phyloP scores from a whole-genome alignment of 2,329 filamentous ascomycete genomes.

The Phialophora tarda region DNA sequence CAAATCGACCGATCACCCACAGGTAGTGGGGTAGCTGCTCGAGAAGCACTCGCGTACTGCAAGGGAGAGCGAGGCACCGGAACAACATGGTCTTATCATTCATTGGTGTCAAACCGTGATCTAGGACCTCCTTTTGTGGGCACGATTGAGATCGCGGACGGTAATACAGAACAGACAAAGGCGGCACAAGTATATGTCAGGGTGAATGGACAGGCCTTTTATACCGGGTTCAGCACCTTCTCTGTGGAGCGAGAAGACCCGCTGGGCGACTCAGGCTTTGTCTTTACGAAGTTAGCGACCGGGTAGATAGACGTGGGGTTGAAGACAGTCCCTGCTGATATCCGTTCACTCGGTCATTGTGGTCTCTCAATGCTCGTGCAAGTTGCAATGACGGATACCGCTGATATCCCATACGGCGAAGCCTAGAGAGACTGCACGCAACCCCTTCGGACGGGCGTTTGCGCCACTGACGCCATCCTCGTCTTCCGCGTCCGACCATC shows the following conservation, averaged over 20 bases:
- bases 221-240: slow-evolving; percentile 43
- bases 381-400: neutral
- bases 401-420: slow-evolving; percentile 7
- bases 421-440: neutral
- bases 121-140: slow-evolving; percentile 39
- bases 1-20: slow-evolving; percentile 55
- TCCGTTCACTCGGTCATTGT: neutral
- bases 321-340: neutral
- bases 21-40: slow-evolving; percentile 48
- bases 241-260: slow-evolving; percentile 44
- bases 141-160: slow-evolving; percentile 7
- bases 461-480: slow-evolving; percentile 15
- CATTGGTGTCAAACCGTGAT: slow-evolving; percentile 45
- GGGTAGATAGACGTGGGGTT: neutral
- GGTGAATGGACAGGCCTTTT: slow-evolving; percentile 45
- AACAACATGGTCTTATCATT: slow-evolving; percentile 47
- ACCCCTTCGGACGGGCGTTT: slow-evolving; percentile 9
- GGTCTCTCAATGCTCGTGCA: neutral
- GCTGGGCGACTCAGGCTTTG: slow-evolving; percentile 34
- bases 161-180: neutral
- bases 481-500: neutral
- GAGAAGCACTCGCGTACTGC: slow-evolving; percentile 46
- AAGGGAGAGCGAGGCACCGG: slow-evolving; percentile 38
- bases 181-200: slow-evolving; percentile 4
- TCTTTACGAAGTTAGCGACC: slow-evolving; percentile 19